Conservation (phyloP, 352 stramenopile species). For the Globisporangium nunn region DNA sequence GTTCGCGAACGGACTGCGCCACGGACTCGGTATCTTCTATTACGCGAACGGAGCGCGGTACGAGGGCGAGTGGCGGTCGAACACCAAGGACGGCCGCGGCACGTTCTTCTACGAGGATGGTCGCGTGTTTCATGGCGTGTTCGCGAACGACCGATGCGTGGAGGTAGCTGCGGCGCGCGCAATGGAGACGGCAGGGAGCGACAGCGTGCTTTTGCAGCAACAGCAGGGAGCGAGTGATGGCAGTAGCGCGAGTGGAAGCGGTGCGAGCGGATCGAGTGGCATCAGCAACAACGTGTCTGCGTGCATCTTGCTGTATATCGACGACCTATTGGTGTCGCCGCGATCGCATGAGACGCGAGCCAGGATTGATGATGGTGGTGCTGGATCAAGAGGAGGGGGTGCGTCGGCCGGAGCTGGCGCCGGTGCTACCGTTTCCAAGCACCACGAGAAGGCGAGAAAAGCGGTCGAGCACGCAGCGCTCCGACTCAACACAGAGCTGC, state of each 20-base stretch:
- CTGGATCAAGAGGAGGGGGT: background rate
- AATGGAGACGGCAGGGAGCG: conserved; percentile 5
- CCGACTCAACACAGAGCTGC: conserved; percentile 56
- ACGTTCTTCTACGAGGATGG: conserved; percentile 74
- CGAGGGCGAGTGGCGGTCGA: conserved; percentile 74
- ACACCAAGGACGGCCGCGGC: conserved; percentile 67
- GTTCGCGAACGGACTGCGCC: conserved; percentile 51
- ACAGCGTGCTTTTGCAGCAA: background rate
- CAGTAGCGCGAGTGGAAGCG: background rate
- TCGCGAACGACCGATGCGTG: conserved; percentile 37
- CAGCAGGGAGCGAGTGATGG: background rate
- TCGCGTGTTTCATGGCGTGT: conserved; percentile 40
- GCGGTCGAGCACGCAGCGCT: conserved; percentile 43
- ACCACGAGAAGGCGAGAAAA: conserved; percentile 36
- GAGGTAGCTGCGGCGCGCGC: conserved; percentile 3
- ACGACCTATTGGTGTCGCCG: conserved; percentile 31
- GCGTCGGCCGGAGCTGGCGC: background rate
- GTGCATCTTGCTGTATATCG: conserved; percentile 45
- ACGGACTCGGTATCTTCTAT: conserved; percentile 71
- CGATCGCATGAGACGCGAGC: background rate
- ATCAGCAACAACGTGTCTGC: background rate
- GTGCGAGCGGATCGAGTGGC: background rate
- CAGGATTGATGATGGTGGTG: background rate
- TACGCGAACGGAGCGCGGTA: conserved; percentile 85
- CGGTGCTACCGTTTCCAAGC: background rate